Conservation (phyloP, 345 rosid genomes). For the Arabidopsis suecica region DNA sequence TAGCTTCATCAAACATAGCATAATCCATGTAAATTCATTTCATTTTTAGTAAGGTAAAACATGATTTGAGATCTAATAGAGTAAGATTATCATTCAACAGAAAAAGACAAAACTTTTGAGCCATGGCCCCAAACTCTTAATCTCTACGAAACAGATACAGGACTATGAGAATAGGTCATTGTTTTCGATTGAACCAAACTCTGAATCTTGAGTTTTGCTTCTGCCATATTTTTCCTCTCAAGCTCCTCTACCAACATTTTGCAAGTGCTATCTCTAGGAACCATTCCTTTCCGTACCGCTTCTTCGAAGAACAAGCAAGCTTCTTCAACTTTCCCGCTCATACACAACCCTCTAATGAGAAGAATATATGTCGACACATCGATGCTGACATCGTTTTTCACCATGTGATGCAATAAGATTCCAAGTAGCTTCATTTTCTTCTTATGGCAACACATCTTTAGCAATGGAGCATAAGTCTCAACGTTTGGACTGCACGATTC, state of each 20-base stretch:
- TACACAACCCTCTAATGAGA: slow-evolving; percentile 62
- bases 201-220: slow-evolving; percentile 57
- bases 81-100: slow-evolving; percentile 5
- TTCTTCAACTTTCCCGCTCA: slow-evolving; percentile 61
- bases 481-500: slow-evolving; percentile 65
- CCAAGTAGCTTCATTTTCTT: slow-evolving; percentile 72
- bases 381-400: slow-evolving; percentile 64
- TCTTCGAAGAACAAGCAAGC: slow-evolving; percentile 79
- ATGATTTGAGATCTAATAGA: slow-evolving; percentile 17
- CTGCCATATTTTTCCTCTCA: slow-evolving; percentile 53
- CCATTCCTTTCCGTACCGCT: slow-evolving; percentile 64
- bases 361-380: slow-evolving; percentile 64
- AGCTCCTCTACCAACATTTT: slow-evolving; percentile 62
- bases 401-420: slow-evolving; percentile 68
- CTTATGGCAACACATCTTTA: slow-evolving; percentile 78
- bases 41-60: not conserved
- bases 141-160: slow-evolving; percentile 12
- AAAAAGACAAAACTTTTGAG: slow-evolving; percentile 28
- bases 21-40: slow-evolving; percentile 4
- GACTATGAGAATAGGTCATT: not conserved
- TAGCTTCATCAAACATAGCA: not conserved
- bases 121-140: slow-evolving; percentile 24
- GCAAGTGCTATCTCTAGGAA: slow-evolving; percentile 56
- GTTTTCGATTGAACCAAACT: slow-evolving; percentile 46
- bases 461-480: slow-evolving; percentile 61